phyloP scores from a whole-genome alignment of 78 protist species.

The Cyanophora paradoxa region DNA sequence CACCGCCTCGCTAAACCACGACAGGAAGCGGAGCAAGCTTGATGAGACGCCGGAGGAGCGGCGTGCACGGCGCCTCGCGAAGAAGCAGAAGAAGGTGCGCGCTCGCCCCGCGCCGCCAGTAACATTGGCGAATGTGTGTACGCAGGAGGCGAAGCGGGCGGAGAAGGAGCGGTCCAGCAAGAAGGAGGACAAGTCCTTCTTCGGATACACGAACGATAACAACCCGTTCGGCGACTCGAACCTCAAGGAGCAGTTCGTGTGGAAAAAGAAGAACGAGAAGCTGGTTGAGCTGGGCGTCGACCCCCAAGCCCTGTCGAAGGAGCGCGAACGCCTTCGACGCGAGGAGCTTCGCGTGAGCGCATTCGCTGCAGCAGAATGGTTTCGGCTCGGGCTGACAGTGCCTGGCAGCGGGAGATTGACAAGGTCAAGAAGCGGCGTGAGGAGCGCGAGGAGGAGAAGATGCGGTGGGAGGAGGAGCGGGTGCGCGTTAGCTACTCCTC shows the following conservation, averaged over 20 bases:
- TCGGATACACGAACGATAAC: conserved; percentile 63
- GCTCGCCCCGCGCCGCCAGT: not conserved
- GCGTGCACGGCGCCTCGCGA: conserved; percentile 37
- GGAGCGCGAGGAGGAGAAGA: conserved; percentile 61
- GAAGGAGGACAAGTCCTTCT: not conserved
- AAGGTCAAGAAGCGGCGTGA: conserved; percentile 55
- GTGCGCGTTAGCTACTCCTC: not conserved
- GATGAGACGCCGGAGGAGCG: conserved; percentile 55
- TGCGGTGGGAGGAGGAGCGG: conserved; percentile 49
- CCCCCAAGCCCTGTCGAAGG: not conserved
- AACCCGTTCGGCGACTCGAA: conserved; percentile 77
- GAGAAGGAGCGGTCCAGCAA: not conserved
- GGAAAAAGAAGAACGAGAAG: conserved; percentile 69
- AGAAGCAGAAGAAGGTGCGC: conserved; percentile 27
- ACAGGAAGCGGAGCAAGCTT: conserved; percentile 18
- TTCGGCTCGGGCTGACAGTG: not conserved
- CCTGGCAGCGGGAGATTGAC: conserved; percentile 42
- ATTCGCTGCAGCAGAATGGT: too few species aligned
- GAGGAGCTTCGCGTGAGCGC: not conserved
- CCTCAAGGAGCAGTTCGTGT: conserved; percentile 63
- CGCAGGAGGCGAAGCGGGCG: not conserved
- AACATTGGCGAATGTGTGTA: not conserved
- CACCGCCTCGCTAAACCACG: too few species aligned
- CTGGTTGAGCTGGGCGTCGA: not conserved
- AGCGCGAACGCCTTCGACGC: not conserved